Evolutionary conservation across 179 eudicot genomes (phyloP).

Genomic region (Monotropa hypopitys): DNA sequence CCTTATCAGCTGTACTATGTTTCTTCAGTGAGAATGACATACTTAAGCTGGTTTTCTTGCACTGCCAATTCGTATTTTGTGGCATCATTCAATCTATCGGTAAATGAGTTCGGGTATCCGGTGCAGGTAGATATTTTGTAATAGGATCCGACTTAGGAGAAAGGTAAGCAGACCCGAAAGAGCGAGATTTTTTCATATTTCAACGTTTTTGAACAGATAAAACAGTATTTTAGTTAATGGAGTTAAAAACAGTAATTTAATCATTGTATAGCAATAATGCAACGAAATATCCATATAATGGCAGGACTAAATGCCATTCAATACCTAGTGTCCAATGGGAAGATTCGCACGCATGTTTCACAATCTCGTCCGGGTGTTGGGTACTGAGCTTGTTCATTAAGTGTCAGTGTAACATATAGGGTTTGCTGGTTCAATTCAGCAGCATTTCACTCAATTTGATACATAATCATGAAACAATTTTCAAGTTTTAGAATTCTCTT

Average conservation of each 20-base stretch:
- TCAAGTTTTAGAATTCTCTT: not conserved
- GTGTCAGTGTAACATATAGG: not conserved
- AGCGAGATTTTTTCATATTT: not conserved
- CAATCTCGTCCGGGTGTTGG: not conserved
- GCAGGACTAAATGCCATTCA: too few species aligned
- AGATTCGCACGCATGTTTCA: not conserved
- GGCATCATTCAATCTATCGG: not conserved
- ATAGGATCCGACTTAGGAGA: not conserved
- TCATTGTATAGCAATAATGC: not conserved
- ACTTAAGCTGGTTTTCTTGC: not conserved
- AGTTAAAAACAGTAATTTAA: not conserved
- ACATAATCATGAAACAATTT: not conserved
- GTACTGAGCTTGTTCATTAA: not conserved
- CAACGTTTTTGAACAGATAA: too few species aligned
- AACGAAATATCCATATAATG: not conserved
- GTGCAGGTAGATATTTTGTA: not conserved
- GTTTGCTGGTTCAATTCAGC: not conserved
- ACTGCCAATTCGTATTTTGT: not conserved
- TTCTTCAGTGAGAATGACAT: not conserved
- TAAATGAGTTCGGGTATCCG: not conserved
- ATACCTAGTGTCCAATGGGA: too few species aligned
- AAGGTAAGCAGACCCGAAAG: not conserved
- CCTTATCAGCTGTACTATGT: too few species aligned
- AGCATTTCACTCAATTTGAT: not conserved
- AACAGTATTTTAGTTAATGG: not conserved